A percentile compares a stretch with the other conserved stretches of the same genome.
Conservation (phyloP, 805 yeast species). For the Lipomyces starkeyi region DNA sequence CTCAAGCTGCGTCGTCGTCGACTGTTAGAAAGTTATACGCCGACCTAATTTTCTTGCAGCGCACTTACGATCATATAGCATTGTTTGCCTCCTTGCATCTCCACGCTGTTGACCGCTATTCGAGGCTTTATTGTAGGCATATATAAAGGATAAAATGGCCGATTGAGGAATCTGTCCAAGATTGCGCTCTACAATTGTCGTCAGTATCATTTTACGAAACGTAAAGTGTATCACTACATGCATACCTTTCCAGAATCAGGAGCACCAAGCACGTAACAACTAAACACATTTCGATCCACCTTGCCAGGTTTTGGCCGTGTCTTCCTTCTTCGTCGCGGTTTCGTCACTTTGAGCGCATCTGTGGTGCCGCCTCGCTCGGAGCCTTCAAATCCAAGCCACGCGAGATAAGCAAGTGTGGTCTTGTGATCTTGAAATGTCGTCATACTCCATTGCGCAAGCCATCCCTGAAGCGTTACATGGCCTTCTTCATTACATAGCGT, state of each 20-base stretch:
- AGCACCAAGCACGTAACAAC: conserved; percentile 86
- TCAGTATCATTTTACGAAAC: background rate
- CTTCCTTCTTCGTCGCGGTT: conserved; percentile 72
- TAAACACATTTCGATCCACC: conserved; percentile 85
- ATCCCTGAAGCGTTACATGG: conserved; percentile 90
- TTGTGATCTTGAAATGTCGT: conserved; percentile 85
- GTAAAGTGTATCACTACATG: conserved; percentile 1
- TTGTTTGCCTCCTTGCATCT: conserved; percentile 92
- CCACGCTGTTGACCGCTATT: conserved; percentile 89
- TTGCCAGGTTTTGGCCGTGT: conserved; percentile 66
- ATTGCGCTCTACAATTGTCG: conserved; percentile 58
- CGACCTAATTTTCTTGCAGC: background rate
- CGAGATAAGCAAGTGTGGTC: conserved; percentile 85
- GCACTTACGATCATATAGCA: conserved; percentile 69
- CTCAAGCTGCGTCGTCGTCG: conserved; percentile 54
- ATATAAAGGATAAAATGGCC: conserved; percentile 71
- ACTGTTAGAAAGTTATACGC: background rate
- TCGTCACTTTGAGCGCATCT: conserved; percentile 77
- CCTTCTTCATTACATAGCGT: conserved; percentile 92
- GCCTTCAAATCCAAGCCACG: conserved; percentile 83
- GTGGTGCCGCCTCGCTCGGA: conserved; percentile 44
- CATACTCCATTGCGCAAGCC: conserved; percentile 99
- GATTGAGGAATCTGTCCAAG: conserved; percentile 78
- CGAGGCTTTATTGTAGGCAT: conserved; percentile 83
- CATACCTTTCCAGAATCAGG: conserved; percentile 76